Conservation (phyloP, 371 early-diverging fungal species). For the Batkoa obscura region DNA sequence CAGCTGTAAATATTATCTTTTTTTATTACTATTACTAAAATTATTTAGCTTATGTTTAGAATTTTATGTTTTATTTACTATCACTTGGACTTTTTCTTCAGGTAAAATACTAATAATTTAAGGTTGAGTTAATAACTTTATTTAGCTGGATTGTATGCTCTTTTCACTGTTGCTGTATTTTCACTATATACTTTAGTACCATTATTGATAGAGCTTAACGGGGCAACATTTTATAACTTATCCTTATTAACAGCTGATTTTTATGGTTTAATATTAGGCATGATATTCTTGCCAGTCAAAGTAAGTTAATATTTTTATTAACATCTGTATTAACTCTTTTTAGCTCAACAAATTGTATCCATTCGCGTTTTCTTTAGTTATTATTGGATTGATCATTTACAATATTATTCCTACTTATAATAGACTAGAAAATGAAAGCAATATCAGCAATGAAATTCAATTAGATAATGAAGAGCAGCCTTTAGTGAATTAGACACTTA, state of each 20-base stretch:
- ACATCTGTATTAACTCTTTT: no score
- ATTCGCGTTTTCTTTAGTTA: conserved; percentile 36
- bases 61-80: conserved; percentile 18
- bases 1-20: conserved; percentile 20
- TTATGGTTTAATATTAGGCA: conserved; percentile 46
- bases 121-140: conserved; percentile 7
- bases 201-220: conserved; percentile 37
- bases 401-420: conserved; percentile 34
- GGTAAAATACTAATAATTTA: conserved; percentile 7
- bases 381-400: conserved; percentile 37
- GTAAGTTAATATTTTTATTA: no score
- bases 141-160: conserved; percentile 32
- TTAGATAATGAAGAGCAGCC: no score
- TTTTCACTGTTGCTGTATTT: conserved; percentile 43
- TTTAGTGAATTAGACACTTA: no score
- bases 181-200: conserved; percentile 43
- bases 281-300: conserved; percentile 43
- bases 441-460: no score
- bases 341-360: no score
- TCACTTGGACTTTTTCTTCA: conserved; percentile 15
- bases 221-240: conserved; percentile 56
- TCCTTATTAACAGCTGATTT: conserved; percentile 58
- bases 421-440: no score
- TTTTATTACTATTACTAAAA: no score
- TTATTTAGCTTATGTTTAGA: conserved; percentile 27